Evolutionary conservation across 1,284 basidiomycete genomes (phyloP).

Genomic region (Baeospora myosura): DNA sequence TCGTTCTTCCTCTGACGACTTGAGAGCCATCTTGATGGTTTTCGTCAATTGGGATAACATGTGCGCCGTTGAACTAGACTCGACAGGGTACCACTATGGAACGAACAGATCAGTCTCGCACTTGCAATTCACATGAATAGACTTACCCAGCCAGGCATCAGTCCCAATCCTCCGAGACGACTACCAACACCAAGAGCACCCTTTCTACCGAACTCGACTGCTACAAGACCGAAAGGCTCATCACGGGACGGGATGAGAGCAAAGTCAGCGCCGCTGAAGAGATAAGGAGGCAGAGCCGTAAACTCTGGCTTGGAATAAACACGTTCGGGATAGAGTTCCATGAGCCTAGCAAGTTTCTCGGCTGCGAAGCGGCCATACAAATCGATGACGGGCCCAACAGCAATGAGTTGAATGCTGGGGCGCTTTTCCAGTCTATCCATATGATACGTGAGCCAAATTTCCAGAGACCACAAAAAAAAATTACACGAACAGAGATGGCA

Average conservation of each 20-base stretch:
- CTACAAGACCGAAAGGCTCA: slow-evolving; percentile 90
- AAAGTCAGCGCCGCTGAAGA: slow-evolving; percentile 91
- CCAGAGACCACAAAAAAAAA: slow-evolving; percentile 4
- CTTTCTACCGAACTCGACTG: slow-evolving; percentile 91
- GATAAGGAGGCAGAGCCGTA: slow-evolving; percentile 84
- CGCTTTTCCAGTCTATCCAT: slow-evolving; percentile 69
- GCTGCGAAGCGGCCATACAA: slow-evolving; percentile 90
- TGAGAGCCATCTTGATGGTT: slow-evolving; percentile 88
- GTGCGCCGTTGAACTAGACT: slow-evolving; percentile 83
- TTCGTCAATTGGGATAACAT: slow-evolving; percentile 93
- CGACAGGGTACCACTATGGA: slow-evolving; percentile 86
- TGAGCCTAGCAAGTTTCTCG: slow-evolving; percentile 83
- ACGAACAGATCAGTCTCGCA: neutral
- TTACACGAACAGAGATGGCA: slow-evolving; percentile 70
- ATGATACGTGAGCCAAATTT: slow-evolving; percentile 12
- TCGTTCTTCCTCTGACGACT: slow-evolving; percentile 83
- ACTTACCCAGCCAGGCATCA: slow-evolving; percentile 94
- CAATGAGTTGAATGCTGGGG: slow-evolving; percentile 77
- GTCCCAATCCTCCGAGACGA: slow-evolving; percentile 85
- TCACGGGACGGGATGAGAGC: slow-evolving; percentile 91
- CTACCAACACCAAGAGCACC: slow-evolving; percentile 91
- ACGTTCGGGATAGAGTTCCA: slow-evolving; percentile 91
- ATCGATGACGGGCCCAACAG: slow-evolving; percentile 90
- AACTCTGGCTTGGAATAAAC: slow-evolving; percentile 93
- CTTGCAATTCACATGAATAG: neutral